Conservation (phyloP, 305 asterid genomes). For the Rubia peregrina region DNA sequence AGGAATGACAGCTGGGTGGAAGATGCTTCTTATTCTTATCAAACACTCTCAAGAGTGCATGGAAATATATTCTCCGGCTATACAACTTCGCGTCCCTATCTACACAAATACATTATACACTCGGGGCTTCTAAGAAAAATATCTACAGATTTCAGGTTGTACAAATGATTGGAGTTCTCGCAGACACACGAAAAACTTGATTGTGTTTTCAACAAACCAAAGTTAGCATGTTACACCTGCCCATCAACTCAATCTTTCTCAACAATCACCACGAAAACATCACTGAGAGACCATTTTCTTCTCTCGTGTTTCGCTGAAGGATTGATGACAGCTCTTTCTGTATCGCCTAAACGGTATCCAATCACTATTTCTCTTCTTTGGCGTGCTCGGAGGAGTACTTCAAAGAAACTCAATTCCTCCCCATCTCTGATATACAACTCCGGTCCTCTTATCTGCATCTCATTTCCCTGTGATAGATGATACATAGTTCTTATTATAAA, state of each 20-base stretch:
- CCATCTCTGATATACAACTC: conserved; percentile 52
- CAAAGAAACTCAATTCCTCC: conserved; percentile 78
- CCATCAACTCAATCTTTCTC: conserved; percentile 46
- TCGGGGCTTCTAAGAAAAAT: not conserved
- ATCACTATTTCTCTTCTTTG: conserved; percentile 80
- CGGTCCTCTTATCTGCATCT: conserved; percentile 84
- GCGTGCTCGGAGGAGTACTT: conserved; percentile 68
- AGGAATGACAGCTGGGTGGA: too few relatives aligned
- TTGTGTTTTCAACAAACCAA: not conserved
- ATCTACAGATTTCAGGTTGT: not conserved
- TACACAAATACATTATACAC: not conserved
- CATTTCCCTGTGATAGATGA: conserved; percentile 59
- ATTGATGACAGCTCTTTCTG: conserved; percentile 69
- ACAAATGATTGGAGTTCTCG: not conserved
- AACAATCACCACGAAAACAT: conserved; percentile 73
- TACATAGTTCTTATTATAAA: not conserved
- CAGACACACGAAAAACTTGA: not conserved
- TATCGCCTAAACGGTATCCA: conserved; percentile 64
- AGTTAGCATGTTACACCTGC: not conserved
- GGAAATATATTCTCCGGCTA: not conserved
- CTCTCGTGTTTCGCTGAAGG: conserved; percentile 56
- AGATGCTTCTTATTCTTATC: too few relatives aligned
- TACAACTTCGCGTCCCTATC: not conserved
- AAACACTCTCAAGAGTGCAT: too few relatives aligned
- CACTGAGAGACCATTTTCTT: conserved; percentile 59